Evolutionary conservation across 768 basidiomycete species (phyloP).

Genomic region (Pleurotus salmoneostramineus): DNA sequence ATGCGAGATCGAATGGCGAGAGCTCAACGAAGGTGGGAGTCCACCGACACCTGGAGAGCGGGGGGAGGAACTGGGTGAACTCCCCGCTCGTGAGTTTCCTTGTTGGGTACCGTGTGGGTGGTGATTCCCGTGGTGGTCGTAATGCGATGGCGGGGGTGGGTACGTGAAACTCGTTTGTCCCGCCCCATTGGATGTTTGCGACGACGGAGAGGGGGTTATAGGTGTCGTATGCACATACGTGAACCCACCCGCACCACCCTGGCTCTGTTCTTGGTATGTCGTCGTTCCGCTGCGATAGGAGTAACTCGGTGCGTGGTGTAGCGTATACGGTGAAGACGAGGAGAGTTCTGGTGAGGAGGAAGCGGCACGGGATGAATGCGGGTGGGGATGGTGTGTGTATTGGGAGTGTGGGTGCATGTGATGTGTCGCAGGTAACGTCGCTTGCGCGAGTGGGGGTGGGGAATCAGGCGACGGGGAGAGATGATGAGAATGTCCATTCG

Average conservation of each 20-base stretch:
- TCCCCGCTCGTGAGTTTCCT: neutral
- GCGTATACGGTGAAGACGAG: neutral
- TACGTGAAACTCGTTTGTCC: slow-evolving; percentile 19
- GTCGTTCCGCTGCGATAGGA: slow-evolving; percentile 36
- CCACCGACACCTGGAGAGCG: slow-evolving; percentile 13
- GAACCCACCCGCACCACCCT: slow-evolving; percentile 22
- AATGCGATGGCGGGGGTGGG: slow-evolving; percentile 30
- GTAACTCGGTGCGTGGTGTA: slow-evolving; percentile 22
- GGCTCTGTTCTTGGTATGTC: slow-evolving; percentile 41
- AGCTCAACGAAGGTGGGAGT: slow-evolving; percentile 30
- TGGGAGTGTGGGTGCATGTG: slow-evolving; percentile 24
- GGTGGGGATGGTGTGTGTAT: slow-evolving; percentile 21
- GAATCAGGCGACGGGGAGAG: slow-evolving; percentile 49
- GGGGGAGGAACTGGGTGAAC: neutral
- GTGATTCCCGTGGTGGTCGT: slow-evolving; percentile 10
- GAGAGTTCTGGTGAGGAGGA: neutral
- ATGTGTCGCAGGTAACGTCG: slow-evolving; percentile 41
- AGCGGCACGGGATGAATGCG: neutral
- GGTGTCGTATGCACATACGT: slow-evolving; percentile 35
- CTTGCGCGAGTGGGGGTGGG: slow-evolving; percentile 50
- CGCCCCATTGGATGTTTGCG: slow-evolving; percentile 8
- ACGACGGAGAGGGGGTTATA: slow-evolving; percentile 17
- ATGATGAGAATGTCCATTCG: neutral
- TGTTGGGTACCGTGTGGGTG: no score
- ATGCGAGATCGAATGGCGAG: slow-evolving; percentile 59